phyloP scores from a whole-genome alignment of 2,329 filamentous ascomycete species.

The Sclerotinia spermophila region DNA sequence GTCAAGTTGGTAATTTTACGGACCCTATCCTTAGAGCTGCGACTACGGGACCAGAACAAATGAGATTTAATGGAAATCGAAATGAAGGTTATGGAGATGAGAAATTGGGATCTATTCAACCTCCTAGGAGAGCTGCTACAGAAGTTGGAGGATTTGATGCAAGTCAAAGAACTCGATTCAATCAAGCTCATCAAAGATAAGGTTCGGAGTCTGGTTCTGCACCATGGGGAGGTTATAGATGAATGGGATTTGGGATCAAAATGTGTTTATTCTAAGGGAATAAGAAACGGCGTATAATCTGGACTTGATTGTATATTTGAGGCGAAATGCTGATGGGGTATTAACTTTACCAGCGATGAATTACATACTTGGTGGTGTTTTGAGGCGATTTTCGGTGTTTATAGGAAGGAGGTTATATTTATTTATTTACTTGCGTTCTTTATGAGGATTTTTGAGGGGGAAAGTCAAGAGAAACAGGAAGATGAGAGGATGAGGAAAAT shows the following conservation, averaged over 20 bases:
- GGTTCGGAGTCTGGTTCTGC: not conserved
- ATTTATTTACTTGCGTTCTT: not conserved
- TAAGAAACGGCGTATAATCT: not conserved
- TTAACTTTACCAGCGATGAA: not conserved
- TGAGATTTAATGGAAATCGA: not conserved
- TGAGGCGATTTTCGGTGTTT: not conserved
- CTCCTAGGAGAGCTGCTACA: constrained; percentile 3
- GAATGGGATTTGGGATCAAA: not conserved
- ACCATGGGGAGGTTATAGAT: constrained; percentile 1
- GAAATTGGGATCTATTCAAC: not conserved
- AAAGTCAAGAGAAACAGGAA: not conserved
- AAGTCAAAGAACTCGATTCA: not conserved
- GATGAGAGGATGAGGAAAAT: not conserved
- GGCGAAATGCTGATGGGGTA: not conserved
- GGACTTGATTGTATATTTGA: not conserved
- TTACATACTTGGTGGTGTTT: not conserved
- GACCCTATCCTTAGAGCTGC: constrained; percentile 9
- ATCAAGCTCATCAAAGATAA: not conserved
- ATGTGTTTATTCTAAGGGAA: not conserved
- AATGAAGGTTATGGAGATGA: constrained; percentile 8
- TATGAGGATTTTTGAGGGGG: not conserved
- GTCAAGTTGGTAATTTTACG: not conserved
- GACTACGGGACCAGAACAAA: not conserved
- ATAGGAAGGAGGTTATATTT: not conserved
- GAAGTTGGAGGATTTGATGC: constrained; percentile 4